Evolutionary conservation across 805 yeast species (phyloP).

Genomic region (Lipomyces starkeyi): DNA sequence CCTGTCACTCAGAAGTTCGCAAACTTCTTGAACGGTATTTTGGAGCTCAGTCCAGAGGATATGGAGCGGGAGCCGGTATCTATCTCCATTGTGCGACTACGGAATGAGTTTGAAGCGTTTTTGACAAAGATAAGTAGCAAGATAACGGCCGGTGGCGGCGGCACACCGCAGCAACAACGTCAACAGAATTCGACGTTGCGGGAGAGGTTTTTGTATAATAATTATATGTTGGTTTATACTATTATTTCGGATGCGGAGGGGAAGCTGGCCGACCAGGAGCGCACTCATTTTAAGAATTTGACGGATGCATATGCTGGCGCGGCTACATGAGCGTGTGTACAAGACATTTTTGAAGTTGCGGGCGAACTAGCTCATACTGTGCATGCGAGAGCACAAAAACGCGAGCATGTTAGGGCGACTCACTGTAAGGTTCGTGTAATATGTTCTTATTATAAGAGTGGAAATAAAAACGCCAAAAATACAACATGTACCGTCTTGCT

Average conservation of each 20-base stretch:
- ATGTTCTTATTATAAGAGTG: not conserved
- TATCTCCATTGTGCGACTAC: slow-evolving; percentile 67
- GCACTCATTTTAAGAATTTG: slow-evolving; percentile 53
- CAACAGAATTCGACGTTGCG: slow-evolving; percentile 48
- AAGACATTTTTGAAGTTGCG: not conserved
- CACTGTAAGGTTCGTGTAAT: not conserved
- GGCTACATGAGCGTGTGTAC: not conserved
- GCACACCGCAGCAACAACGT: slow-evolving; percentile 45
- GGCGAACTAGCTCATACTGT: not conserved
- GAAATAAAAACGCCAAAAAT: not conserved
- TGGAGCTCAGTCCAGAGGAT: slow-evolving; percentile 56
- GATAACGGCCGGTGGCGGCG: slow-evolving; percentile 35
- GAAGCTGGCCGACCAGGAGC: slow-evolving; percentile 51
- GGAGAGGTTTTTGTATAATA: slow-evolving; percentile 76
- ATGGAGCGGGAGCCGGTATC: slow-evolving; percentile 70
- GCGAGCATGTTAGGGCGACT: not conserved
- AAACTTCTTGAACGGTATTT: slow-evolving; percentile 68
- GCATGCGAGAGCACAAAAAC: not conserved
- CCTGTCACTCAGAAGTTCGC: slow-evolving; percentile 81
- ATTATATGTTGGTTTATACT: slow-evolving; percentile 67
- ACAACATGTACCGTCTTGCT: not conserved
- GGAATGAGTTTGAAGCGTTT: slow-evolving; percentile 80
- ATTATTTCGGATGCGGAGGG: slow-evolving; percentile 57
- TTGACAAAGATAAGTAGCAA: slow-evolving; percentile 69
- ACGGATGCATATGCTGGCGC: slow-evolving; percentile 51